These are phyloP conservation scores for Choricystis sp. DNA, from an alignment of 139 green algal species.

Conservation along the genomic window DNA sequence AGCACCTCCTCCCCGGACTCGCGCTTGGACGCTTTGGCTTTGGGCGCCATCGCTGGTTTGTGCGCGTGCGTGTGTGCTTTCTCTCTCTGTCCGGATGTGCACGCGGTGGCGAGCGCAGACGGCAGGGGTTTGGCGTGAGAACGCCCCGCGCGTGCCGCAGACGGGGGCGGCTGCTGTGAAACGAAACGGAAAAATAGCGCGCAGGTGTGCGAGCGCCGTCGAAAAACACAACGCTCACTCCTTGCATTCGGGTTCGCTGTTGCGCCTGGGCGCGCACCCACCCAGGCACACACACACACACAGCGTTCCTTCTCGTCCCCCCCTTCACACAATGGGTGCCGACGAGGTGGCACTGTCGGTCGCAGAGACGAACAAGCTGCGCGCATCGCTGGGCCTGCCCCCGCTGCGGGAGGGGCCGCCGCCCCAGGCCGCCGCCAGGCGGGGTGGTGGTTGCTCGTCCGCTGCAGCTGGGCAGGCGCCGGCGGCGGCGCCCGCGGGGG, in stretches of 20 bases:
- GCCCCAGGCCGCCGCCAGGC: neutral
- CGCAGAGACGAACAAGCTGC: conserved; percentile 68
- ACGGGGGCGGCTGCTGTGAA: neutral
- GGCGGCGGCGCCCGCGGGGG: conserved; percentile 7
- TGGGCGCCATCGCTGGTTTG: conserved; percentile 45
- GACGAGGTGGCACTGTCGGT: conserved; percentile 42
- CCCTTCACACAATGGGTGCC: neutral
- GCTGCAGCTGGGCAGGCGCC: conserved; percentile 11
- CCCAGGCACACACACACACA: neutral
- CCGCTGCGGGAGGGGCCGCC: conserved; percentile 19
- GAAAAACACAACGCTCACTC: neutral
- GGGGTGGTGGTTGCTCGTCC: neutral
- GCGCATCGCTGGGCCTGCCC: conserved; percentile 49
- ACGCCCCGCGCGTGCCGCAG: neutral
- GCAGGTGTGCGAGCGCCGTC: conserved; percentile 1
- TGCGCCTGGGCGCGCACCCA: neutral
- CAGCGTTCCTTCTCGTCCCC: neutral
- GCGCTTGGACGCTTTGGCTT: conserved; percentile 43
- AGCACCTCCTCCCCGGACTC: conserved; percentile 56
- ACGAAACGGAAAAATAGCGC: neutral
- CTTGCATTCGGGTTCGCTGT: too few relatives aligned
- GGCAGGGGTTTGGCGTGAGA: neutral
- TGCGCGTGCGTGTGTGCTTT: neutral
- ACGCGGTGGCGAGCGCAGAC: neutral
- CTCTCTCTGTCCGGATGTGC: neutral